These are phyloP conservation scores for Barnettozyma californica DNA, from an alignment of 805 yeast species.

Conservation along the genomic window DNA sequence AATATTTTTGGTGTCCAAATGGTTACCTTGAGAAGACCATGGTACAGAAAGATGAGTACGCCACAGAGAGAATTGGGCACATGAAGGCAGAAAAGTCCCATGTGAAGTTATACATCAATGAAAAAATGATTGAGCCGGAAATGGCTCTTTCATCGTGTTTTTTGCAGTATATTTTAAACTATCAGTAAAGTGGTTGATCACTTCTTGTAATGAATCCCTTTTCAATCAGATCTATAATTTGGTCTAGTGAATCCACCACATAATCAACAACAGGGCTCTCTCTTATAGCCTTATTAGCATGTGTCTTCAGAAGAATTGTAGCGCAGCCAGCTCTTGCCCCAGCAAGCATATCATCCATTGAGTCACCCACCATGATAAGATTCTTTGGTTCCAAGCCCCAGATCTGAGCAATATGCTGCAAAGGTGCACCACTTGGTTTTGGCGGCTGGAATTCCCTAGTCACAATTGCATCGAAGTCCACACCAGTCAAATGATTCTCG, in stretches of 20 bases:
- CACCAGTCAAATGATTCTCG: conserved; percentile 35
- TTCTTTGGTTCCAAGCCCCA: conserved; percentile 44
- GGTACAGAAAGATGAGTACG: conserved; percentile 3
- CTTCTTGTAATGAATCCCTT: conserved; percentile 27
- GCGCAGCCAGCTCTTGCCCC: conserved; percentile 60
- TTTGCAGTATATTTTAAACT: conserved; percentile 9
- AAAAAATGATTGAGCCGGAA: conserved; percentile 11
- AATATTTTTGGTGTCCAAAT: conserved; percentile 16
- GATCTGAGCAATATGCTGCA: conserved; percentile 45
- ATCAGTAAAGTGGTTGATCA: conserved; percentile 1
- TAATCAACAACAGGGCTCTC: conserved; percentile 27
- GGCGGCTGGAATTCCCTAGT: conserved; percentile 65
- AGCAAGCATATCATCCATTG: conserved; percentile 61
- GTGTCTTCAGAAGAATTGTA: conserved; percentile 48
- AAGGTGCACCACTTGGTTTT: conserved; percentile 62
- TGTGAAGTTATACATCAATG: conserved; percentile 10
- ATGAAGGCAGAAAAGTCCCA: conserved; percentile 3
- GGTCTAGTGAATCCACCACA: conserved; percentile 27
- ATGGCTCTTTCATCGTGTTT: conserved; percentile 14
- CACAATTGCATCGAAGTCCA: conserved; percentile 44
- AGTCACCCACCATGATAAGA: conserved; percentile 69
- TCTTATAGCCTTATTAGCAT: conserved; percentile 42
- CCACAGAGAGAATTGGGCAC: conserved; percentile 15
- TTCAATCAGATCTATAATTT: conserved; percentile 32
- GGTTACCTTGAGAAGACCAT: conserved; percentile 18